Evolutionary conservation across 768 basidiomycete species (phyloP).

Genomic region (Dacryopinax spathularia): DNA sequence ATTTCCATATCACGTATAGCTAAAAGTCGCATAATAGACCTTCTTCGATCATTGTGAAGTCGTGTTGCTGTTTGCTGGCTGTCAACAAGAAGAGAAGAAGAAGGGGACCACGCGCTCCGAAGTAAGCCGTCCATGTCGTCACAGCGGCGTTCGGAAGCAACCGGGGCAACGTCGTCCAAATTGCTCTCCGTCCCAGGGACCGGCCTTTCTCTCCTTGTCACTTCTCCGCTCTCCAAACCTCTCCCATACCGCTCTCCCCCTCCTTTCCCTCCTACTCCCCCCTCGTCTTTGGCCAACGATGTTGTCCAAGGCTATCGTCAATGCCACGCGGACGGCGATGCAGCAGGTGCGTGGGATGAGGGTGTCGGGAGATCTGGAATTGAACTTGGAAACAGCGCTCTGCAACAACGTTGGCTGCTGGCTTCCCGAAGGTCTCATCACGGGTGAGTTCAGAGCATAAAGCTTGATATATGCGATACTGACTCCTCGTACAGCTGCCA

Average conservation of each 20-base stretch:
- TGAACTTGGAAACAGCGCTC: constrained; percentile 7
- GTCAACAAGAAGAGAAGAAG: not conserved
- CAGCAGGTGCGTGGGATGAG: not conserved
- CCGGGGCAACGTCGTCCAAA: not conserved
- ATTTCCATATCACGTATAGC: no score
- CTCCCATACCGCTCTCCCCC: not conserved
- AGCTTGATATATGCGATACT: not conserved
- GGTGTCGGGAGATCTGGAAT: not conserved
- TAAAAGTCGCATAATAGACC: no score
- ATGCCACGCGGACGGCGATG: not conserved
- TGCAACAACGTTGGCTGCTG: constrained; percentile 64
- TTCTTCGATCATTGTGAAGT: not conserved
- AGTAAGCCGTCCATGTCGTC: not conserved
- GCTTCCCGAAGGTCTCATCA: constrained; percentile 59
- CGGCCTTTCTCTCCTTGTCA: not conserved
- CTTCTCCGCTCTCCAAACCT: not conserved
- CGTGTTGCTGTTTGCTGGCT: not conserved
- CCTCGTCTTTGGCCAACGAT: not conserved
- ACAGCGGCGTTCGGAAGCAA: constrained; percentile 3
- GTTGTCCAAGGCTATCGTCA: not conserved
- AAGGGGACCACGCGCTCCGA: constrained; percentile 1
- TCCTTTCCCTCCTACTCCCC: not conserved
- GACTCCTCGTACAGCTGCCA: constrained; percentile 37
- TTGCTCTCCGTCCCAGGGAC: not conserved
- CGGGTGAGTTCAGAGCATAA: constrained; percentile 34